Evolutionary conservation across 108 stramenopile species (phyloP), one percentile per base, ranked within the genome.

Genomic region (Hondaea fermentalgiana): DNA sequence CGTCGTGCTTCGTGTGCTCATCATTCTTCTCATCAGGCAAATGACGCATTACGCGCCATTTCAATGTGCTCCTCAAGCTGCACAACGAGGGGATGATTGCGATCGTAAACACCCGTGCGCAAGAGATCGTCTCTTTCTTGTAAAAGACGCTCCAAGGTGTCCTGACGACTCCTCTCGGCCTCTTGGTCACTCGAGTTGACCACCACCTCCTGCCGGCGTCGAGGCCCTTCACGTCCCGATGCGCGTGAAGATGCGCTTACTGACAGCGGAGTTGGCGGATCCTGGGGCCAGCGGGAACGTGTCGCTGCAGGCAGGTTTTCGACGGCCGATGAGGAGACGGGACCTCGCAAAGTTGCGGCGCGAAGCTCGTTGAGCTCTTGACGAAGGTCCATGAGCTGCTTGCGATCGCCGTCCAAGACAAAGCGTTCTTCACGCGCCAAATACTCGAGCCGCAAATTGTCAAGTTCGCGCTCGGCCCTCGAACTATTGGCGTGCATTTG

Each of bases 371-470:
- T 25, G n/a, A 92, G 90, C 89, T 92, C 91, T 23, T 92, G 88
- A 60, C 90, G 91, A 16, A 92, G 89, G 19, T 29, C 88, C 21
- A 87, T 42, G 6, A 92, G 92, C 89, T 92, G 90, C 57, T 91
- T 64, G 16, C 92, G 51, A 45, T 92, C 92, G 12, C 91, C 92
- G 28, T 92, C 92, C 17, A 92, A 87, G 35, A 91, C 89, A 45
- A 88, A 91, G 44, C 92, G 90, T 44, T 92, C 91, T 88, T 92
- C 92, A 28, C 90, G 89, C 6, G 92, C 92, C 28, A 92, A 60
- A 57, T 91, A 92, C 87, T 92, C 91, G 44, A 92, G 88, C 5
- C 91, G 53, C 44, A 92, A 90, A 44, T 91, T 90, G 87, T 91
- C 91, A 90, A 92, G 89, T 28, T 92, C 91, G 5, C 88, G 87